Evolutionary conservation across 192 early-diverging fungal species (phyloP).

Genomic region (Umbelopsis sp.): DNA sequence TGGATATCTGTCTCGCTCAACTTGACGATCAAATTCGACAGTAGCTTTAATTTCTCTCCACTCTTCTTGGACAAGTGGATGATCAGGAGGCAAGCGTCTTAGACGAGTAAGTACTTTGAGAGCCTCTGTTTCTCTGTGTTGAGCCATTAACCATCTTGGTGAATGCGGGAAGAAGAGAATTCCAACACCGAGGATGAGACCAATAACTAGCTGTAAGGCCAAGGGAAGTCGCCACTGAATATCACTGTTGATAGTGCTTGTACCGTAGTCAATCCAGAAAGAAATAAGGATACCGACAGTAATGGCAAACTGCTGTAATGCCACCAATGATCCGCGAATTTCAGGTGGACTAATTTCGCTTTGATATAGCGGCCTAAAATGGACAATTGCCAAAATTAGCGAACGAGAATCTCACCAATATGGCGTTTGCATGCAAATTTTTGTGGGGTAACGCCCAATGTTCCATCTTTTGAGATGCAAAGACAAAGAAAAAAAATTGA

Average conservation of each 20-base stretch:
- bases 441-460: slow-evolving; percentile 26
- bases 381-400: neutral
- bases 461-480: neutral
- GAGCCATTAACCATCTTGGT: slow-evolving; percentile 72
- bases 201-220: slow-evolving; percentile 71
- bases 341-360: slow-evolving; percentile 61
- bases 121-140: slow-evolving; percentile 59
- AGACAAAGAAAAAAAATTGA: slow-evolving; percentile 21
- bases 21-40: slow-evolving; percentile 36
- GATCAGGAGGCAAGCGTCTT: slow-evolving; percentile 25
- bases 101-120: slow-evolving; percentile 57
- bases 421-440: slow-evolving; percentile 7
- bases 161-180: slow-evolving; percentile 80
- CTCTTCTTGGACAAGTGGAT: slow-evolving; percentile 30
- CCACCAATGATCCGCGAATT: slow-evolving; percentile 59
- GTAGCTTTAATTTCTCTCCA: slow-evolving; percentile 41
- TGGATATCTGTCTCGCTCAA: slow-evolving; percentile 29
- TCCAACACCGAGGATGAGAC: slow-evolving; percentile 58
- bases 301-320: slow-evolving; percentile 60
- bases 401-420: slow-evolving; percentile 27
- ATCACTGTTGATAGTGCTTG: slow-evolving; percentile 27
- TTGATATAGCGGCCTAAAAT: slow-evolving; percentile 48
- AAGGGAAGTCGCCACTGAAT: slow-evolving; percentile 73
- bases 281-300: slow-evolving; percentile 61
- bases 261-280: slow-evolving; percentile 57